phyloP scores from a whole-genome alignment of 108 stramenopile species.

The Stephanodiscus minutulus region DNA sequence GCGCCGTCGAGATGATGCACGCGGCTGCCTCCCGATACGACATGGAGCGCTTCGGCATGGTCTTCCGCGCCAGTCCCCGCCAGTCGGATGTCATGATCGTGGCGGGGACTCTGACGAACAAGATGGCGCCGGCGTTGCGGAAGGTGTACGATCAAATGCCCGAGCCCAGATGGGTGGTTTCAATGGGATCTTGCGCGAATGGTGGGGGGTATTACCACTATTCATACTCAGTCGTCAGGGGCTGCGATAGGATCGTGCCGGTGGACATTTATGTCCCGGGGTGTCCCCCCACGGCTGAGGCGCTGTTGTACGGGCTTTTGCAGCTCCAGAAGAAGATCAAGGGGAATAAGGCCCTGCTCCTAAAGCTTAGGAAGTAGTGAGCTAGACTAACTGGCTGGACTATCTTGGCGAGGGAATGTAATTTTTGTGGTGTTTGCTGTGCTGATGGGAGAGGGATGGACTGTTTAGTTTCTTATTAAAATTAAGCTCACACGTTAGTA shows the following conservation, averaged over 20 bases:
- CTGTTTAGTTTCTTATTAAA: too few species aligned
- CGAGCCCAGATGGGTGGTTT: constrained; percentile 98
- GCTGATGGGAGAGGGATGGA: too few species aligned
- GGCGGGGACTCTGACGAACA: constrained; percentile 99
- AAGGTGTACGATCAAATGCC: constrained; percentile 99
- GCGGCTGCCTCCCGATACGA: constrained; percentile 98
- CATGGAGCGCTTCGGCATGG: constrained; percentile 99
- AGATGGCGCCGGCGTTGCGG: constrained; percentile 99
- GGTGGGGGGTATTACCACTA: constrained; percentile 99
- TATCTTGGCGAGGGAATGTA: too few species aligned
- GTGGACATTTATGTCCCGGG: constrained; percentile 99
- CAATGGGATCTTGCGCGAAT: constrained; percentile 99
- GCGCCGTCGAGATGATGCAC: constrained; percentile 99
- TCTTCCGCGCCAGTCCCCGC: constrained; percentile 92
- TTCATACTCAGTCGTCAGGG: constrained; percentile 97
- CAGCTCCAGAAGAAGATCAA: constrained; percentile 99
- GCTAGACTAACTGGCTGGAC: too few species aligned
- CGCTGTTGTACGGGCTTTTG: constrained; percentile 94
- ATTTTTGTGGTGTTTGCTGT: too few species aligned
- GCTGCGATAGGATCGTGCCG: constrained; percentile 98
- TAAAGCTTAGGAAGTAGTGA: constrained; percentile 91
- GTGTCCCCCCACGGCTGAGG: constrained; percentile 99
- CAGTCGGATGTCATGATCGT: constrained; percentile 99
- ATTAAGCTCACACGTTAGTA: too few species aligned
- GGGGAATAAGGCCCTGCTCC: constrained; percentile 92